Percentiles rank a stretch among this genome's conserved stretches.
These are phyloP conservation scores for Cryptococcus floricola DNA, from an alignment of 1,284 basidiomycete species.

Conservation along the genomic window DNA sequence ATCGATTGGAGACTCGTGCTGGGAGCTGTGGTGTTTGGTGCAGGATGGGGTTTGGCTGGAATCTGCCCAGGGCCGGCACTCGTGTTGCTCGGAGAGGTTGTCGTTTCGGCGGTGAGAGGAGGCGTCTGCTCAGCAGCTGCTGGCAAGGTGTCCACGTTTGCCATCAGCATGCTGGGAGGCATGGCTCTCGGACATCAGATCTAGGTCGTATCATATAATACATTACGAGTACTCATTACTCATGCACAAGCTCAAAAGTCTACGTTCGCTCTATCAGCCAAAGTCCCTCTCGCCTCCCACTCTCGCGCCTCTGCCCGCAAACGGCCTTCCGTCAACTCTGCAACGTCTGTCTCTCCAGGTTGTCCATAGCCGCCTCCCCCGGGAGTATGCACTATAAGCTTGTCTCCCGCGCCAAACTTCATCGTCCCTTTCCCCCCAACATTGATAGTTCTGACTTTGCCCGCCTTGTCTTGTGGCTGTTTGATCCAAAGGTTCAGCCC, in stretches of 20 bases:
- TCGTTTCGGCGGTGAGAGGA: too few relatives aligned
- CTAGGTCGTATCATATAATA: background rate
- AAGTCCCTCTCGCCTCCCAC: slow-evolving; percentile 16
- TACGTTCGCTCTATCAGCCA: slow-evolving; percentile 14
- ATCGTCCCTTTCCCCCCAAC: slow-evolving; percentile 88
- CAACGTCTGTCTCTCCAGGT: slow-evolving; percentile 49
- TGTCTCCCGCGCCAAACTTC: slow-evolving; percentile 25
- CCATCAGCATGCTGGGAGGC: too few relatives aligned
- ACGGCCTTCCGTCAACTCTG: slow-evolving; percentile 5
- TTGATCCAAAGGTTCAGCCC: slow-evolving; percentile 35
- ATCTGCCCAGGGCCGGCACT: slow-evolving; percentile 55
- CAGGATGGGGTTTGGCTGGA: slow-evolving; percentile 64
- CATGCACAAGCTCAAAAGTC: slow-evolving; percentile 7
- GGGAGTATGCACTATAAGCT: slow-evolving; percentile 32
- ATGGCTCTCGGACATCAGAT: too few relatives aligned
- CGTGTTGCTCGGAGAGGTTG: slow-evolving; percentile 13
- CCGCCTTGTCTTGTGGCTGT: slow-evolving; percentile 60
- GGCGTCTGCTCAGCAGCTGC: too few relatives aligned
- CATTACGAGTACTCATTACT: background rate
- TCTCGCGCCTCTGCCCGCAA: slow-evolving; percentile 1
- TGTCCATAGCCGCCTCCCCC: slow-evolving; percentile 48
- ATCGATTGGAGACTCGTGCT: slow-evolving; percentile 56
- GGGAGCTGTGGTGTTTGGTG: slow-evolving; percentile 61
- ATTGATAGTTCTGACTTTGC: slow-evolving; percentile 69
- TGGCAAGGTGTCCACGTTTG: too few relatives aligned